Evolutionary conservation across 2,329 filamentous ascomycete species (phyloP), one percentile per base, ranked within the genome.

Genomic region (Colletotrichum neosansevieriae): DNA sequence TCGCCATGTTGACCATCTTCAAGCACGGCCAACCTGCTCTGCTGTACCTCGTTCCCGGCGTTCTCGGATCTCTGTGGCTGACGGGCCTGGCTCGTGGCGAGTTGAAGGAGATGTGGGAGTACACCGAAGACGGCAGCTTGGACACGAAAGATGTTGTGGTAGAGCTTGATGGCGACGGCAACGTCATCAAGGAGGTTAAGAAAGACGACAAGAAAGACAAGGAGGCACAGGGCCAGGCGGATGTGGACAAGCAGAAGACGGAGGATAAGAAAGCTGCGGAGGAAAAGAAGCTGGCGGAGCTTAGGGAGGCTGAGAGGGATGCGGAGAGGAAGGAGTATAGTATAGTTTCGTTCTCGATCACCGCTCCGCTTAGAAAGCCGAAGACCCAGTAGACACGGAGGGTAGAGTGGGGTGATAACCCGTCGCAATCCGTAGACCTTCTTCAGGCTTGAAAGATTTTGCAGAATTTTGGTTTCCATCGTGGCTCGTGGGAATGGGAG

Each of bases 31-130:
- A 99, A 76, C 95, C 95, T 0, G 95, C 96, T 7, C 84, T 99
- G 36, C 82, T 99, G 13, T 98, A 98, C 76, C 88, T 99, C 6
- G 96, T 98, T 0, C 95, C 95, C 0, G 91, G 92, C 0, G 93
- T 98, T 0, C 81, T 98, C 5, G 84, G 87, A 1, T 87, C 91
- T 1, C 76, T 96, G 1, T 97, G 93, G 91, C 78, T 89, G 3
- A 96, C 92, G 2, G 95, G 91, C 0, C 73, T 90, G 4, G 76
- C 86, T 17, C 88, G 90, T 11, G 92, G 94, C 2, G 94, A 98
- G 75, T 71, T 95, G 2, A 83, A 82, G 58, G 79, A 89, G 47
- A 91, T 98, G 88, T 97, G 92, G 91, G 83, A 83, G 3, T 98
- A 94, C 75, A 94, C 89, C 0, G 95, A 98, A 76, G 88, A 90